Percentiles rank a stretch among this genome's conserved stretches.
These are phyloP conservation scores for Globisporangium okanoganense DNA, from an alignment of 352 stramenopile species.

Conservation along the genomic window DNA sequence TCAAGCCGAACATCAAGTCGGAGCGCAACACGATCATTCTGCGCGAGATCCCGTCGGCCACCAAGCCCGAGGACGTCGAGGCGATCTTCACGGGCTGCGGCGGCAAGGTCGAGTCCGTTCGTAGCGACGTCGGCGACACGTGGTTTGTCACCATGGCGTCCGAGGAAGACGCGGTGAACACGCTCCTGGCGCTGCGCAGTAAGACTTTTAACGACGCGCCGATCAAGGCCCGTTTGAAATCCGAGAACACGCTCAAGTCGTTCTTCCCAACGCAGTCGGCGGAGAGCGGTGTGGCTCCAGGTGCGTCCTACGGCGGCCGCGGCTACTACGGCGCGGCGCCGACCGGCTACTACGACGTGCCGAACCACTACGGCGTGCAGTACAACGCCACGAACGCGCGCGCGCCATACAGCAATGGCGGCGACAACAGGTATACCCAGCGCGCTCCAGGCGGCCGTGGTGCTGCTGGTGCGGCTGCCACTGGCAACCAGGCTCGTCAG, in stretches of 20 bases:
- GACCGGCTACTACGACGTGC: conserved; percentile 68
- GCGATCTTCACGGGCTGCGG: conserved; percentile 84
- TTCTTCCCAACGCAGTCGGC: conserved; percentile 80
- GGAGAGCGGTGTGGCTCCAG: conserved; percentile 41
- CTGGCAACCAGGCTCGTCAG: conserved; percentile 21
- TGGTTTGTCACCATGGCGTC: conserved; percentile 91
- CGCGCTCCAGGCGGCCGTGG: conserved; percentile 20
- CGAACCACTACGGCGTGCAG: conserved; percentile 41
- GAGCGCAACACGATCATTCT: conserved; percentile 93
- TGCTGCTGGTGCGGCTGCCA: conserved; percentile 8
- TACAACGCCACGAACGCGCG: conserved; percentile 46
- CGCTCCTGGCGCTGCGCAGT: conserved; percentile 79
- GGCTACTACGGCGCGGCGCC: conserved; percentile 63
- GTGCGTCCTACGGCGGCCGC: conserved; percentile 46
- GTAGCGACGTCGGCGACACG: conserved; percentile 91
- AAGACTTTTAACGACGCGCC: conserved; percentile 88
- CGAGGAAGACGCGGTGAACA: conserved; percentile 85
- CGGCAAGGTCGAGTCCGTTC: conserved; percentile 71
- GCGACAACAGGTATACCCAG: conserved; percentile 34
- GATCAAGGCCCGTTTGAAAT: conserved; percentile 92
- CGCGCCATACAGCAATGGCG: conserved; percentile 40
- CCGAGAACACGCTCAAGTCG: conserved; percentile 90
- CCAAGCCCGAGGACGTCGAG: conserved; percentile 77
- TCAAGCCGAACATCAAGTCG: conserved; percentile 92
- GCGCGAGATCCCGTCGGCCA: conserved; percentile 88